Evolutionary conservation across 1,284 basidiomycete species (phyloP), one percentile per base, ranked within the genome.

Genomic region (Wolfiporia cocos): DNA sequence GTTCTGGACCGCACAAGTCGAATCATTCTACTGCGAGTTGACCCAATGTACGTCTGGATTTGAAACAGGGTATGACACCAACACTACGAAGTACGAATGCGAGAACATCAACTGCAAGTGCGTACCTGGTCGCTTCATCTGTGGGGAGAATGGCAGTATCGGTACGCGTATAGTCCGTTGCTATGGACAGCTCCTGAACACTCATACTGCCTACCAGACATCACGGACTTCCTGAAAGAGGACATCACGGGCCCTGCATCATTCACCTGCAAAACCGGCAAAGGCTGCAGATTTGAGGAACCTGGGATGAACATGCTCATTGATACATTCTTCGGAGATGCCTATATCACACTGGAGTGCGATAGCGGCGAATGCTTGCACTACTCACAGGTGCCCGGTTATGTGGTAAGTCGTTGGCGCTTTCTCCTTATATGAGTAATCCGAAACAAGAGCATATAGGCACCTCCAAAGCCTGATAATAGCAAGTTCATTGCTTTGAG

Each of bases 251-350:
- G 95, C 0, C 95, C 95, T 0, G 94, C 88, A 0, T 73, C 71
- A 18, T 97, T 98, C 66, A 83, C 76, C 44, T 96, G 94, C 68
- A 81, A 75, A 50, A 74, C 81, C 2, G 84, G 80, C 24, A 58
- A 73, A 51, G 79, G 74, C 3, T 98, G 94, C 67, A 78, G 73
- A 47, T 99, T 99, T 56, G 86, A 93, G 59, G 95, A 99, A 57
- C 91, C 92, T 0, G 92, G 89, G 0, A 97, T 98, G 95, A 96
- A 98, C 59, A 74, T 84, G 26, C 75, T 99, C 38, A 98, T 99
- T 63, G 81, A 86, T 56, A 84, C 87, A 50, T 84, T 99, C 50
- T 98, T 99, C 54, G 95, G 91, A 6, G 95, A 99, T 62, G 71
- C 70, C 1, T 86, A 84, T 55, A 99, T 99, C 61, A 87, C 89